A percentile compares a stretch with the other conserved stretches of the same genome.
Evolutionary conservation across 1,284 basidiomycete genomes (phyloP).

Genomic region (Ustilago vetiveriae): DNA sequence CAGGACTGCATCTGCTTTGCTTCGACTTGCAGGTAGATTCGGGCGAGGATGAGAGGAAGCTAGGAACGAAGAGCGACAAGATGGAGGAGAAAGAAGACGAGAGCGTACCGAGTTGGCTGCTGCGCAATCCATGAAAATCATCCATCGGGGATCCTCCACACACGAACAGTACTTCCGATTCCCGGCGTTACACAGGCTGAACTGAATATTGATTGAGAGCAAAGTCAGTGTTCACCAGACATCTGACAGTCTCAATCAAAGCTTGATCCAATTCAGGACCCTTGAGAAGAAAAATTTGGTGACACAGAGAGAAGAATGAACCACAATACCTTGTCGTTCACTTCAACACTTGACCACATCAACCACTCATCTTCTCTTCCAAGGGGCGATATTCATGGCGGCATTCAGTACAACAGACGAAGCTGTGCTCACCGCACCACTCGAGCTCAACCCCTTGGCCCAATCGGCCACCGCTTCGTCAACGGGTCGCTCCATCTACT

Average conservation of each 20-base stretch:
- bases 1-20: constrained; percentile 7
- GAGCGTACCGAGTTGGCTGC: constrained; percentile 5
- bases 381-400: constrained; percentile 15
- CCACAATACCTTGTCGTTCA: background rate
- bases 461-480: constrained; percentile 54
- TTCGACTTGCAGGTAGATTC: no score
- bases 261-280: no score
- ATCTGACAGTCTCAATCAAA: constrained; percentile 1
- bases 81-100: background rate
- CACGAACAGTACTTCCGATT: constrained; percentile 10
- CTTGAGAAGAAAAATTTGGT: constrained; percentile 18
- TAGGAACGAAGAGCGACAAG: background rate
- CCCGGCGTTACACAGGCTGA: background rate
- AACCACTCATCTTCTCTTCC: background rate
- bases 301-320: background rate
- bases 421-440: constrained; percentile 56
- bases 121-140: constrained; percentile 11
- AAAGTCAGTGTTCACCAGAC: no score
- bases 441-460: constrained; percentile 53
- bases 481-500: constrained; percentile 39
- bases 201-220: constrained; percentile 12
- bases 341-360: background rate
- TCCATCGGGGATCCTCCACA: constrained; percentile 15
- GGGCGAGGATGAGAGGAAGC: background rate
- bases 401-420: constrained; percentile 61